phyloP scores from a whole-genome alignment of 1,284 basidiomycete genomes.

The Violaceomyces palustris region DNA sequence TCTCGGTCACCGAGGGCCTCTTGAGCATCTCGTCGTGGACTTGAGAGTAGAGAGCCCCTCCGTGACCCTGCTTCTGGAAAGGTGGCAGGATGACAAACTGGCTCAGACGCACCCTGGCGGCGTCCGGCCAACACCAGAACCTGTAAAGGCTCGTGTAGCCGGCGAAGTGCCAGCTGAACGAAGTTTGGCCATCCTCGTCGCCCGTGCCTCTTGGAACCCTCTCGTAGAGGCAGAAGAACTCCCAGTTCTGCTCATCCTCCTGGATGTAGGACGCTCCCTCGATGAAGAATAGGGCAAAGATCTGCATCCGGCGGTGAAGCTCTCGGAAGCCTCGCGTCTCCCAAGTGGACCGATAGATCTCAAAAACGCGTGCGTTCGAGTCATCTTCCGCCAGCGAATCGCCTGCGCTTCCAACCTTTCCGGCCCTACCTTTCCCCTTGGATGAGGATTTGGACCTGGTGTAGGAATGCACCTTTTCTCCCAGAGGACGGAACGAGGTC shows the following conservation, averaged over 20 bases:
- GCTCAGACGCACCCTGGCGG: slow-evolving; percentile 52
- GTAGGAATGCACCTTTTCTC: slow-evolving; percentile 72
- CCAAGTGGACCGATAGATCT: slow-evolving; percentile 62
- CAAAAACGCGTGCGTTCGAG: slow-evolving; percentile 33
- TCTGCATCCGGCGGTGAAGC: slow-evolving; percentile 88
- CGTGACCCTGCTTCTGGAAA: slow-evolving; percentile 79
- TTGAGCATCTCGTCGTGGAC: slow-evolving; percentile 73
- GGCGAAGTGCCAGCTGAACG: slow-evolving; percentile 74
- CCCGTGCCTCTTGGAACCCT: slow-evolving; percentile 4
- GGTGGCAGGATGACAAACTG: slow-evolving; percentile 92
- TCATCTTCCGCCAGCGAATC: slow-evolving; percentile 40
- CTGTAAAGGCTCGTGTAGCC: slow-evolving; percentile 40
- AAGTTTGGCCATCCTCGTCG: slow-evolving; percentile 54
- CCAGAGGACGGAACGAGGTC: slow-evolving; percentile 68
- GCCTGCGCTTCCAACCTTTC: slow-evolving; percentile 53
- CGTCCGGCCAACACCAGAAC: slow-evolving; percentile 42
- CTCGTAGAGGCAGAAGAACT: slow-evolving; percentile 53
- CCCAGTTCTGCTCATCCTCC: slow-evolving; percentile 56
- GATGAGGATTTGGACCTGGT: slow-evolving; percentile 54
- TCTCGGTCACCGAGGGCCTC: slow-evolving; percentile 69
- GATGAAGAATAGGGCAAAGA: slow-evolving; percentile 90
- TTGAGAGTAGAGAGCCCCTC: slow-evolving; percentile 68
- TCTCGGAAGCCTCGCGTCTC: slow-evolving; percentile 82
- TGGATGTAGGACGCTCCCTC: slow-evolving; percentile 78
- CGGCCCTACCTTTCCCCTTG: slow-evolving; percentile 57